Evolutionary conservation across 225 moss, liverwort and hornwort species (phyloP).

Genomic region (Antitrichia curtipendula): DNA sequence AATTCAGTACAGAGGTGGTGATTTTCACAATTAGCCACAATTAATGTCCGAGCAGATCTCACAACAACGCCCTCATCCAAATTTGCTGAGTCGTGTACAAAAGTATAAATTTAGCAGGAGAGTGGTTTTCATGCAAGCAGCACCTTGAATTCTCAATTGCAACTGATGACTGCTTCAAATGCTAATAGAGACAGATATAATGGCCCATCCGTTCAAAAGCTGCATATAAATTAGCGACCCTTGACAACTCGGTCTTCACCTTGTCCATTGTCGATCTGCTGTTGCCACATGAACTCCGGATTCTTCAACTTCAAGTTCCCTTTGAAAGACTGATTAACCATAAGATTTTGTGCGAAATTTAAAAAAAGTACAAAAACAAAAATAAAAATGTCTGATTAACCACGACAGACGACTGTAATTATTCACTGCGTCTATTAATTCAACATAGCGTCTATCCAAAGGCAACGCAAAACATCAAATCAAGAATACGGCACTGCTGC

Average conservation of each 20-base stretch:
- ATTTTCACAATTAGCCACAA: background rate
- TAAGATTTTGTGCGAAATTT: background rate
- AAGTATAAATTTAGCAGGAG: background rate
- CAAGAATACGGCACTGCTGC: background rate
- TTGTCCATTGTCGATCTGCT: constrained; percentile 42
- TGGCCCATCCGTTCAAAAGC: constrained; percentile 41
- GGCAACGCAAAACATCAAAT: background rate
- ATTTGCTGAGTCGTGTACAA: background rate
- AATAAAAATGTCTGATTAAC: background rate
- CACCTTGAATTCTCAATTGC: constrained; percentile 53
- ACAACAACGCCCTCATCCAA: background rate
- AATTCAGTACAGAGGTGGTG: background rate
- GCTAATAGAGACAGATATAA: constrained; percentile 61
- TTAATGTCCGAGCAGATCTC: background rate
- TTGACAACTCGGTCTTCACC: constrained; percentile 51
- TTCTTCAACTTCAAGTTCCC: background rate
- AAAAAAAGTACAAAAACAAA: accelerated
- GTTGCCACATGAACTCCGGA: background rate
- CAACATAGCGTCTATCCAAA: background rate
- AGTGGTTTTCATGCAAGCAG: background rate
- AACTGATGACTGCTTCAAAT: constrained; percentile 56
- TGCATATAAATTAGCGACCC: constrained; percentile 62
- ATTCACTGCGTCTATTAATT: background rate
- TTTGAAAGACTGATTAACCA: background rate
- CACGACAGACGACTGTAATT: background rate